Evolutionary conservation across 495 filamentous ascomycete species (phyloP).

Genomic region (Peziza echinospora): DNA sequence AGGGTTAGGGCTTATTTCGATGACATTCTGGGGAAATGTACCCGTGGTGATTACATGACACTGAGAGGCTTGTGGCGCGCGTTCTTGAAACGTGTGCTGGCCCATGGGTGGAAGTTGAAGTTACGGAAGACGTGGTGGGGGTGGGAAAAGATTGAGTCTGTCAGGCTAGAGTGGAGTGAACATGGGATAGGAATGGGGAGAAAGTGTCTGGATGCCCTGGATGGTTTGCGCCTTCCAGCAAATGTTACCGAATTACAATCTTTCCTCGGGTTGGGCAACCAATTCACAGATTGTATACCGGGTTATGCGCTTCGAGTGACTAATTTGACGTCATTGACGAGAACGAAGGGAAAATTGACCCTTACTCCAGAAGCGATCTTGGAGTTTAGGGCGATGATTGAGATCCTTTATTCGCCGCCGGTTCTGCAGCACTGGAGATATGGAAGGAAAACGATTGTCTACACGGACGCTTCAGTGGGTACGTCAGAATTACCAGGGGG

Average conservation of each 20-base stretch:
- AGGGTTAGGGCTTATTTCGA: background rate
- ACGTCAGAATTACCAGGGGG: background rate
- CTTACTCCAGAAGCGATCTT: background rate
- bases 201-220: background rate
- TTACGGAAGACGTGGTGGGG: background rate
- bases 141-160: background rate
- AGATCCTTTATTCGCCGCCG: background rate
- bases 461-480: background rate
- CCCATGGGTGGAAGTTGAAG: background rate
- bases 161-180: background rate
- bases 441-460: background rate
- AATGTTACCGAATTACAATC: background rate
- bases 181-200: background rate
- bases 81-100: background rate
- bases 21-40: background rate
- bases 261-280: background rate
- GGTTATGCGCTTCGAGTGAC: background rate
- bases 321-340: background rate
- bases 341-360: no score
- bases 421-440: background rate
- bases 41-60: background rate
- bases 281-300: background rate
- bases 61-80: background rate
- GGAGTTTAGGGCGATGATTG: background rate
- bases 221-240: background rate